Percentiles rank a stretch among this genome's conserved stretches.
Conservation (phyloP, 257 asterid genomes). For the Salvia hispanica region DNA sequence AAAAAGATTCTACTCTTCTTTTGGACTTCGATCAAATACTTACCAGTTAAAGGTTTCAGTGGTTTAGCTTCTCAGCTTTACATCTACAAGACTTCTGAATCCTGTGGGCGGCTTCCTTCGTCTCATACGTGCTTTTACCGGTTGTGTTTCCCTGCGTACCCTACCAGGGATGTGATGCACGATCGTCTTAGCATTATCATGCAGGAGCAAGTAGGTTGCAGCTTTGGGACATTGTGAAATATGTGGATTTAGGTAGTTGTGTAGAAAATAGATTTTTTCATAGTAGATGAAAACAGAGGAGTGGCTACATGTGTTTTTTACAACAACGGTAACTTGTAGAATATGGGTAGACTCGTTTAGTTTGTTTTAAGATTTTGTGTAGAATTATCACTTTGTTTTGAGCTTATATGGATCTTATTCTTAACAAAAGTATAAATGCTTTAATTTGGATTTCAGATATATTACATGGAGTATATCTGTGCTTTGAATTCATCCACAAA, state of each 20-base stretch:
- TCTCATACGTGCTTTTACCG: slow-evolving; percentile 96
- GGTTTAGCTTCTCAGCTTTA: slow-evolving; percentile 80
- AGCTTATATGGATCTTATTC: too few species aligned
- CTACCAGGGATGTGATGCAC: slow-evolving; percentile 47
- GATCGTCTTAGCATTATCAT: slow-evolving; percentile 67
- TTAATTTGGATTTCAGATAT: too few species aligned
- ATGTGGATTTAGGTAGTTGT: slow-evolving; percentile 30
- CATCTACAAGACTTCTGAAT: slow-evolving; percentile 61
- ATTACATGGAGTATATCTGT: too few species aligned
- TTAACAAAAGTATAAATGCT: too few species aligned
- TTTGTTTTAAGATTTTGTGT: not conserved
- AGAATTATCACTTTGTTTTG: too few species aligned
- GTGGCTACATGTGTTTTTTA: slow-evolving; percentile 24
- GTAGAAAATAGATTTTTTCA: slow-evolving; percentile 46
- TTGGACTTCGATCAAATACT: slow-evolving; percentile 91
- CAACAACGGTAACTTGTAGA: slow-evolving; percentile 32
- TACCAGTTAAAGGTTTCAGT: slow-evolving; percentile 87
- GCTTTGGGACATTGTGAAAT: slow-evolving; percentile 88
- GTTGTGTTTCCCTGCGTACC: slow-evolving; percentile 78
- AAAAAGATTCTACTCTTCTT: slow-evolving; percentile 83
- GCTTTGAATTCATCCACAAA: too few species aligned
- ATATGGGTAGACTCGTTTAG: slow-evolving; percentile 38
- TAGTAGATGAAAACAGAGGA: slow-evolving; percentile 21
- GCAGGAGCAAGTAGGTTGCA: slow-evolving; percentile 92
- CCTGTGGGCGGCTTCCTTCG: slow-evolving; percentile 73